A percentile compares a stretch with the other conserved stretches of the same genome.
These are phyloP conservation scores for Escallonia rubra DNA, from an alignment of 129 eudicot species.

Conservation along the genomic window DNA sequence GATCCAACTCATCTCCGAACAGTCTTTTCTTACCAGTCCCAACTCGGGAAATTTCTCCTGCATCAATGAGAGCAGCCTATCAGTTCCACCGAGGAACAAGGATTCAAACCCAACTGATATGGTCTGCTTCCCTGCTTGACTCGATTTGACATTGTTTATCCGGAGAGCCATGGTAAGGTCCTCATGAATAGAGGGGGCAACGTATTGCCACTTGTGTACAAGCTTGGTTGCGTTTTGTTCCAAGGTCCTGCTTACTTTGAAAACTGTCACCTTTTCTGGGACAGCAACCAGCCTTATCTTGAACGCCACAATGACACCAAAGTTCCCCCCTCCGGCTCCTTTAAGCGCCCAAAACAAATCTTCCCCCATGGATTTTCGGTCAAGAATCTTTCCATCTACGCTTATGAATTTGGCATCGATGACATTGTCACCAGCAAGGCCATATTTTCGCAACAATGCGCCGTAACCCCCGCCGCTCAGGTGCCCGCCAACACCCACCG, in stretches of 20 bases:
- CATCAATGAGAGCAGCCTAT: conserved; percentile 28
- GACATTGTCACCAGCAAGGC: no score
- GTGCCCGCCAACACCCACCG: no score
- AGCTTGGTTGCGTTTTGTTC: conserved; percentile 28
- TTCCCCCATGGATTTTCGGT: no score
- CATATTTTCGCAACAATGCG: no score
- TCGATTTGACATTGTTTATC: conserved; percentile 20
- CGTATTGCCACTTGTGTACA: conserved; percentile 44
- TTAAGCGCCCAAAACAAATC: no score
- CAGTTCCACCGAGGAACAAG: conserved; percentile 34
- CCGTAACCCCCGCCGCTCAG: no score
- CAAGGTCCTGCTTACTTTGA: conserved; percentile 29
- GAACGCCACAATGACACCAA: no score
- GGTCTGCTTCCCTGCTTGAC: conserved; percentile 14
- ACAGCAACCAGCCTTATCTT: no score
- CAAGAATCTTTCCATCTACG: no score
- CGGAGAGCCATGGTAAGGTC: conserved; percentile 25
- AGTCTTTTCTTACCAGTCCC: conserved; percentile 35
- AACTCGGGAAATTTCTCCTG: conserved; percentile 40
- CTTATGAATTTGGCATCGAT: no score
- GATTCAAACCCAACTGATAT: conserved; percentile 43
- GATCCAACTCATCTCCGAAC: conserved; percentile 59
- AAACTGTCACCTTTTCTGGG: conserved; percentile 30
- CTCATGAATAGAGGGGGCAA: conserved; percentile 27
- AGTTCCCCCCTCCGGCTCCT: no score